These are phyloP conservation scores for Adiantum capillusveneris DNA, from an alignment of 75 land plant genomes.

Conservation along the genomic window DNA sequence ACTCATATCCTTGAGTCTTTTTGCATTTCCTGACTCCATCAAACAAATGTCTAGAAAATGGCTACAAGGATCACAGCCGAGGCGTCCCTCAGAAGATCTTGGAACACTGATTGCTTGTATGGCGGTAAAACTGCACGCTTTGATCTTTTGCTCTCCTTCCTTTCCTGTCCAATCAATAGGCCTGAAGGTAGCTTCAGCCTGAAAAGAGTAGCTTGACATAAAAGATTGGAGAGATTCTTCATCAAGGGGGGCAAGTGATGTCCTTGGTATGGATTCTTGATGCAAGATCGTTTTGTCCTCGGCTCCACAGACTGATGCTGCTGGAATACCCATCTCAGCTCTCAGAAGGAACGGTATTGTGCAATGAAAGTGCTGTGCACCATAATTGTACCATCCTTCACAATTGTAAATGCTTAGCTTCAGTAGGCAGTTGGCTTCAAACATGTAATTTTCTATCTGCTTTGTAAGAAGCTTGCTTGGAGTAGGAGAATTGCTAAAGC, in stretches of 20 bases:
- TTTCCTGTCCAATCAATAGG: constrained; percentile 9
- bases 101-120: constrained; percentile 10
- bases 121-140: background rate
- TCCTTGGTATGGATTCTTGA: constrained; percentile 8
- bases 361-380: background rate
- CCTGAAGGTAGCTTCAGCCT: constrained; percentile 2
- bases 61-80: constrained; percentile 9
- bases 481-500: background rate
- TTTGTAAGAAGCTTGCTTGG: constrained; percentile 7
- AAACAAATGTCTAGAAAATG: constrained; percentile 7
- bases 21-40: background rate
- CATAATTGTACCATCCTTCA: constrained; percentile 12
- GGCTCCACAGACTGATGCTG: background rate
- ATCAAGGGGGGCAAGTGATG: background rate
- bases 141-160: background rate
- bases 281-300: constrained; percentile 3
- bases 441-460: constrained; percentile 14
- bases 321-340: constrained; percentile 14
- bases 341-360: constrained; percentile 11
- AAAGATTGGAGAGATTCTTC: background rate
- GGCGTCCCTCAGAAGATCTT: constrained; percentile 6
- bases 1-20: background rate
- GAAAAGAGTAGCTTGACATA: background rate
- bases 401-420: constrained; percentile 9
- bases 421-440: constrained; percentile 5